These are phyloP conservation scores for Lasiosphaeria hispida DNA, from an alignment of 495 filamentous ascomycete genomes.

Conservation along the genomic window DNA sequence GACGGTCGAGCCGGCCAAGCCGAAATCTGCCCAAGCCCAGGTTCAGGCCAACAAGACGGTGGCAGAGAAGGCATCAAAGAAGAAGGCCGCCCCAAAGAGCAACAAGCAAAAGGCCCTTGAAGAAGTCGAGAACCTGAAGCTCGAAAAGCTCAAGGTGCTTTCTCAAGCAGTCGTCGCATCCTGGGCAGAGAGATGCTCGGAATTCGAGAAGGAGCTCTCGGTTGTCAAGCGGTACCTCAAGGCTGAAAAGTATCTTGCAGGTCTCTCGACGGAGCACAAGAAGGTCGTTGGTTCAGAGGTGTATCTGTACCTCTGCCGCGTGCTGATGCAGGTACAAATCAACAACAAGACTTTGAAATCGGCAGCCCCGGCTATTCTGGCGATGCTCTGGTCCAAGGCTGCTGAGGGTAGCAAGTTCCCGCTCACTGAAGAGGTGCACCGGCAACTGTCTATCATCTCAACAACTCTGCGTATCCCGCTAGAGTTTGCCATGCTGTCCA, in stretches of 20 bases:
- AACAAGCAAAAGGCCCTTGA: slow-evolving; percentile 27
- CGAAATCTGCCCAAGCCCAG: slow-evolving; percentile 21
- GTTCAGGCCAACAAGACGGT: slow-evolving; percentile 26
- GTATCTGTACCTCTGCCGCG: slow-evolving; percentile 45
- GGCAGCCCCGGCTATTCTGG: slow-evolving; percentile 8
- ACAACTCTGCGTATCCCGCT: slow-evolving; percentile 7
- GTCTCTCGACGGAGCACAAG: slow-evolving; percentile 29
- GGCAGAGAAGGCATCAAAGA: slow-evolving; percentile 21
- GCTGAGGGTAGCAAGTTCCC: background rate
- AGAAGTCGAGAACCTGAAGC: slow-evolving; percentile 24
- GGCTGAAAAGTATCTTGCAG: slow-evolving; percentile 42
- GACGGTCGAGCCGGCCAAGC: slow-evolving; percentile 19
- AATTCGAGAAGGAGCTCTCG: slow-evolving; percentile 33
- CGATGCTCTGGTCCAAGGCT: slow-evolving; percentile 18
- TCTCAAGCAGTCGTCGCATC: slow-evolving; percentile 13
- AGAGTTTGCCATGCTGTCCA: background rate
- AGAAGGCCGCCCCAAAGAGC: slow-evolving; percentile 17
- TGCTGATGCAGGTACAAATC: slow-evolving; percentile 31
- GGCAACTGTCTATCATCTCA: slow-evolving; percentile 5
- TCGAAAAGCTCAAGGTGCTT: slow-evolving; percentile 21
- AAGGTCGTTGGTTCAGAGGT: slow-evolving; percentile 42
- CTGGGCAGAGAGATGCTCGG: slow-evolving; percentile 23
- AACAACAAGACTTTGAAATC: slow-evolving; percentile 3
- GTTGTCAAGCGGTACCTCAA: slow-evolving; percentile 41
- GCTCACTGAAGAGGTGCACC: slow-evolving; percentile 12